These are phyloP conservation scores for Mucor sp. DNA, from an alignment of 371 early-diverging fungal genomes.

Conservation along the genomic window DNA sequence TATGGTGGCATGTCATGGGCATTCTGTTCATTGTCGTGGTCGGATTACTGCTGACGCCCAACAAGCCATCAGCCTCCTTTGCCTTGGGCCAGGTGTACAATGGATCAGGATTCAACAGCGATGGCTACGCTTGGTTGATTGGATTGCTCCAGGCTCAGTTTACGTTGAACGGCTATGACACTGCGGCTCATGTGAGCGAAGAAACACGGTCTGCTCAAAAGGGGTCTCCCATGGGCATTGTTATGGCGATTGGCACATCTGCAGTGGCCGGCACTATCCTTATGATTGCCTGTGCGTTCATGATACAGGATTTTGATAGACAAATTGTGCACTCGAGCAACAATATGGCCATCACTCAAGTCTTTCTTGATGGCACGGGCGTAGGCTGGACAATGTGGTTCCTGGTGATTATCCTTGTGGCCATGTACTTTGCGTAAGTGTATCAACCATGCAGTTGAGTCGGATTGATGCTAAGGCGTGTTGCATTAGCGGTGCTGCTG, in stretches of 20 bases:
- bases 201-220: constrained; percentile 60
- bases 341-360: constrained; percentile 43
- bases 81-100: constrained; percentile 44
- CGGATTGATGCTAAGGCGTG: not conserved
- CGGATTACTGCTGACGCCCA: constrained; percentile 35
- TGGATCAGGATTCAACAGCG: constrained; percentile 27
- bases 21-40: constrained; percentile 39
- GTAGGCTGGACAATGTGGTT: constrained; percentile 44
- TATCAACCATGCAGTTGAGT: not conserved
- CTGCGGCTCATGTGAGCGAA: constrained; percentile 72
- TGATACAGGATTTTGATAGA: constrained; percentile 58
- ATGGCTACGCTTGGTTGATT: constrained; percentile 38
- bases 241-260: constrained; percentile 43
- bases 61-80: constrained; percentile 45
- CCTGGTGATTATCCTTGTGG: constrained; percentile 53
- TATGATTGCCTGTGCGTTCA: constrained; percentile 59
- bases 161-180: constrained; percentile 65
- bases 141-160: constrained; percentile 47
- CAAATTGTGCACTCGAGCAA: constrained; percentile 50
- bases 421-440: constrained; percentile 53
- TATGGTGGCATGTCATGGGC: constrained; percentile 47
- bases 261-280: constrained; percentile 58
- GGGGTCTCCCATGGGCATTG: constrained; percentile 58
- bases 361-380: constrained; percentile 52
- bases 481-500: constrained; percentile 39